Evolutionary conservation across 164 flowering plant genomes (phyloP).

Genomic region (Umbilicus rupestris): DNA sequence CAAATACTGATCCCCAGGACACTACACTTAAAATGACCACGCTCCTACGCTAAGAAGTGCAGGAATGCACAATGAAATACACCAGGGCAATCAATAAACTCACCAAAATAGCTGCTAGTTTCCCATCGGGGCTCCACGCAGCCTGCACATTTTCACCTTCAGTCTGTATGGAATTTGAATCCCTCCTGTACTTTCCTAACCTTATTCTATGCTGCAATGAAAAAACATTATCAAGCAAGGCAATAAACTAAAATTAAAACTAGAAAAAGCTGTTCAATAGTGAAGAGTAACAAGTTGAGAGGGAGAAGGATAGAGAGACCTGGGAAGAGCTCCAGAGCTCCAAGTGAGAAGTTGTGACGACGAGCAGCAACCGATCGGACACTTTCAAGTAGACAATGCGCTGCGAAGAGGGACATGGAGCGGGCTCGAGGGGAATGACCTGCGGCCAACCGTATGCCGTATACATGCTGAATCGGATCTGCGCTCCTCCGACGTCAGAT

Average conservation of each 20-base stretch:
- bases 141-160: constrained; percentile 91
- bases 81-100: constrained; percentile 17
- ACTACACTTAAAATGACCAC: background rate
- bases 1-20: background rate
- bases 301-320: constrained; percentile 27
- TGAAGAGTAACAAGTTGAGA: background rate
- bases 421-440: constrained; percentile 75
- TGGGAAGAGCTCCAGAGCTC: constrained; percentile 96
- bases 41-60: background rate
- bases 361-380: constrained; percentile 53
- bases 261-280: background rate
- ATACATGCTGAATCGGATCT: constrained; percentile 47
- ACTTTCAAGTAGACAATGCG: constrained; percentile 66
- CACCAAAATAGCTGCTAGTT: constrained; percentile 75
- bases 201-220: constrained; percentile 74
- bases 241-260: background rate
- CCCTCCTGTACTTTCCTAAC: constrained; percentile 80
- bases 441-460: constrained; percentile 99
- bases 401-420: constrained; percentile 46
- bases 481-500: background rate
- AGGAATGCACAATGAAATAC: background rate
- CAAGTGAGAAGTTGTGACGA: constrained; percentile 72
- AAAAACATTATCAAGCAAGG: constrained; percentile 4
- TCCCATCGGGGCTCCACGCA: constrained; percentile 84
- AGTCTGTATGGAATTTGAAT: constrained; percentile 48